phyloP scores from a whole-genome alignment of 768 basidiomycete species.

The Hypholoma sublateritium region DNA sequence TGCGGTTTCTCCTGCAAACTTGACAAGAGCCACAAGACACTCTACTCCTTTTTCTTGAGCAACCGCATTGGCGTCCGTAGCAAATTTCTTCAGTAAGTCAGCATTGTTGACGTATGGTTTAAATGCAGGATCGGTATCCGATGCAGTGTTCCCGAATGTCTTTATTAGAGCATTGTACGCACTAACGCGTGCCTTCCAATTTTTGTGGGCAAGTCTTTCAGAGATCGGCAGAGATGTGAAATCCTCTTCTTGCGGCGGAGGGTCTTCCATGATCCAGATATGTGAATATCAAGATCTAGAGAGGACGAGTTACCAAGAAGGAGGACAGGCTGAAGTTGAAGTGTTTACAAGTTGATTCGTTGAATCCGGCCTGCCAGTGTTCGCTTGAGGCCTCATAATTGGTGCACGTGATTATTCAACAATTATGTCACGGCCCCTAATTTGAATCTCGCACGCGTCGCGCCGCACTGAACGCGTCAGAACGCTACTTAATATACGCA shows the following conservation, averaged over 20 bases:
- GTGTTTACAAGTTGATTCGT: not conserved
- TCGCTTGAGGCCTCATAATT: not conserved
- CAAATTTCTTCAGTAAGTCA: slow-evolving; percentile 83
- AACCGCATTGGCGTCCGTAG: slow-evolving; percentile 89
- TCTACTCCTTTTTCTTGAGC: slow-evolving; percentile 98
- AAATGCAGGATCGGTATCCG: slow-evolving; percentile 94
- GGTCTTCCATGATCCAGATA: slow-evolving; percentile 73
- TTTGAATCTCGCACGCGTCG: not conserved
- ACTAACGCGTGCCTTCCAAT: slow-evolving; percentile 97
- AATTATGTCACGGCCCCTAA: not conserved
- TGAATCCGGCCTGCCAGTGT: not conserved
- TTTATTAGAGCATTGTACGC: slow-evolving; percentile 88
- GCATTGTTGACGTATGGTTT: slow-evolving; percentile 80
- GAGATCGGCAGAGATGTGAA: slow-evolving; percentile 76
- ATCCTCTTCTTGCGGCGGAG: slow-evolving; percentile 91
- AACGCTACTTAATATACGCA: too few species aligned
- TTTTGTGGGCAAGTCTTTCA: slow-evolving; percentile 90
- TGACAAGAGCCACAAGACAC: slow-evolving; percentile 80
- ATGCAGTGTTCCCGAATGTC: slow-evolving; percentile 84
- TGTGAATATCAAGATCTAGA: slow-evolving; percentile 13
- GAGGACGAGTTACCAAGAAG: slow-evolving; percentile 5
- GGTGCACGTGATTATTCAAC: slow-evolving; percentile 14
- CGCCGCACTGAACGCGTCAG: too few species aligned
- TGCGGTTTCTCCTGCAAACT: slow-evolving; percentile 88
- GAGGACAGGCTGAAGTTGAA: not conserved